phyloP scores from a whole-genome alignment of 1,284 basidiomycete genomes.

The Moesziomyces globuligerus region DNA sequence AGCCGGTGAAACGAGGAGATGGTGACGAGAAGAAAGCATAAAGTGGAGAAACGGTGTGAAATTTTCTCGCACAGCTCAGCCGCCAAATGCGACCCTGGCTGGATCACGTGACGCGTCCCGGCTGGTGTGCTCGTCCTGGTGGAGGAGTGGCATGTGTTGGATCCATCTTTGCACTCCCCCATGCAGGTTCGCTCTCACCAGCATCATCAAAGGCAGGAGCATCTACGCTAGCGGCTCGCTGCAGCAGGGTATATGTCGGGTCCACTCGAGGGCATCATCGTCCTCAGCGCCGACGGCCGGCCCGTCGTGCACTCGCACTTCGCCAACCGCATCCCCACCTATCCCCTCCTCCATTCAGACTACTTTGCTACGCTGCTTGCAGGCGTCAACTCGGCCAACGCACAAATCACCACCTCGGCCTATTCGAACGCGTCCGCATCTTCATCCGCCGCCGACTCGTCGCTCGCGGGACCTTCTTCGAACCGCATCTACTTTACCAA shows the following conservation, averaged over 20 bases:
- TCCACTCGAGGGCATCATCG: constrained; percentile 83
- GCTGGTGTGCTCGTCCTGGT: constrained; percentile 1
- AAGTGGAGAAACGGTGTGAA: constrained; percentile 38
- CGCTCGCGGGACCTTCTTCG: constrained; percentile 16
- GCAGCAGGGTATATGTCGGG: too few species aligned
- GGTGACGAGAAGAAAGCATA: constrained; percentile 1
- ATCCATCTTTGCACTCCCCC: constrained; percentile 1
- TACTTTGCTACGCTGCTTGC: constrained; percentile 78
- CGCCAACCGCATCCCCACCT: constrained; percentile 78
- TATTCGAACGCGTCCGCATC: too few species aligned
- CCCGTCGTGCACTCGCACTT: constrained; percentile 93
- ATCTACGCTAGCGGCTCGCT: neutral
- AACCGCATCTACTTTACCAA: constrained; percentile 44
- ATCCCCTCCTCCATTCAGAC: constrained; percentile 86
- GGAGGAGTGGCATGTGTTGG: constrained; percentile 1
- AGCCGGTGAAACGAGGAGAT: too few species aligned
- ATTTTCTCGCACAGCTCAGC: constrained; percentile 5
- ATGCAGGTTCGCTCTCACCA: constrained; percentile 1
- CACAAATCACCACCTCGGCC: constrained; percentile 28
- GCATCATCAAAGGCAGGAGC: neutral
- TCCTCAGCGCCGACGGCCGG: constrained; percentile 83
- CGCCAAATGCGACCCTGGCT: constrained; percentile 4
- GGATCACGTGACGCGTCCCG: constrained; percentile 16
- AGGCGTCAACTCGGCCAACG: constrained; percentile 41
- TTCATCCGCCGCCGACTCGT: neutral